These are phyloP conservation scores for Pezicula carpinea DNA, from an alignment of 2,329 filamentous ascomycete species.

Conservation along the genomic window DNA sequence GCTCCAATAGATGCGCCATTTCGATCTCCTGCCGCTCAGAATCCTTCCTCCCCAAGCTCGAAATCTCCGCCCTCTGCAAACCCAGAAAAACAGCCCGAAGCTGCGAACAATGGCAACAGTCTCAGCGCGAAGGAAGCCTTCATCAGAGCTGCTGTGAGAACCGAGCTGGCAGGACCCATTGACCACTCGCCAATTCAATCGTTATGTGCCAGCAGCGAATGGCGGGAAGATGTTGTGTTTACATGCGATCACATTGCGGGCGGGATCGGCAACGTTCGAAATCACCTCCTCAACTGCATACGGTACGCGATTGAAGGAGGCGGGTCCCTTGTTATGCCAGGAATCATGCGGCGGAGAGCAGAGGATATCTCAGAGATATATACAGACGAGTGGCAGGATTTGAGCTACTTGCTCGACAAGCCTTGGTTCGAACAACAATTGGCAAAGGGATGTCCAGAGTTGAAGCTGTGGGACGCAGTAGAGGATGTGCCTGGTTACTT, in stretches of 20 bases:
- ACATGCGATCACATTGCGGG: constrained; percentile 20
- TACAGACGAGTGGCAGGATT: not conserved
- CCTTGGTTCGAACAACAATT: not conserved
- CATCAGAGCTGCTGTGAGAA: not conserved
- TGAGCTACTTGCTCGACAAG: not conserved
- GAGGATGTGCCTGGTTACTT: not conserved
- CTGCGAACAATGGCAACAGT: no score
- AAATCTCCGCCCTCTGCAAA: not conserved
- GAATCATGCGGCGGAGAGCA: not conserved
- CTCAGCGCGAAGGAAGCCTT: not conserved
- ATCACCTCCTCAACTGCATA: constrained; percentile 38
- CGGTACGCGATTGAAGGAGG: constrained; percentile 41
- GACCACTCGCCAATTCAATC: not conserved
- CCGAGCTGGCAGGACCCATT: not conserved
- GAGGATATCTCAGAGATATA: not conserved
- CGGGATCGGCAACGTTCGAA: constrained; percentile 36
- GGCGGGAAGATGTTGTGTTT: not conserved
- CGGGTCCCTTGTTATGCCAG: constrained; percentile 27
- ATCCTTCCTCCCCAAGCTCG: not conserved
- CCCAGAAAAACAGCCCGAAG: not conserved
- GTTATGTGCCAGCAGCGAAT: not conserved
- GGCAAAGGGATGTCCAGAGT: not conserved
- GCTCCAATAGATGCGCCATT: not conserved
- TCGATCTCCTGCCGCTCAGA: not conserved
- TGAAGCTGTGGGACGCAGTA: not conserved